Percentiles rank a stretch among this genome's conserved stretches.
These are phyloP conservation scores for Parastagonospora avenae DNA, from an alignment of 2,329 filamentous ascomycete species.

Conservation along the genomic window DNA sequence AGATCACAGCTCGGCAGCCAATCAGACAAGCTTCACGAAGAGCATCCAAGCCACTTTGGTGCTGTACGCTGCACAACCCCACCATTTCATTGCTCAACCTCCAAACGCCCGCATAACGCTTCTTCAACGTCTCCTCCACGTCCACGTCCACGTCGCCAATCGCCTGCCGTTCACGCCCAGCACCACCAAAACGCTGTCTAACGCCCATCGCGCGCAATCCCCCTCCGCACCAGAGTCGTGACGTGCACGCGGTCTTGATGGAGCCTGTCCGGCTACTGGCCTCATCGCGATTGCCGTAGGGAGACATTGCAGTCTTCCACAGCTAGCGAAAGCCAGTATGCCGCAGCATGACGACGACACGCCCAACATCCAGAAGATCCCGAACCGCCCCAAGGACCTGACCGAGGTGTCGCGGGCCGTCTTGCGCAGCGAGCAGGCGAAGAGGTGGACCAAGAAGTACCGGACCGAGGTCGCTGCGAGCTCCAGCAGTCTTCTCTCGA, in stretches of 20 bases:
- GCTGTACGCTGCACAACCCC: constrained; percentile 35
- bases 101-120: constrained; percentile 16
- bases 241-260: constrained; percentile 54
- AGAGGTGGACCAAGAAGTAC: constrained; percentile 73
- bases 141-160: constrained; percentile 4
- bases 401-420: constrained; percentile 40
- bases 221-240: constrained; percentile 19
- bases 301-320: constrained; percentile 61
- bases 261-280: constrained; percentile 59
- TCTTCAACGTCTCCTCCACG: neutral
- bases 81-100: constrained; percentile 42
- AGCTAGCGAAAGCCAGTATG: constrained; percentile 54
- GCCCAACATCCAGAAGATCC: constrained; percentile 28
- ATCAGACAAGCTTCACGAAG: constrained; percentile 17
- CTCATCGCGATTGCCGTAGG: constrained; percentile 65
- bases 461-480: constrained; percentile 81
- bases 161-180: constrained; percentile 29
- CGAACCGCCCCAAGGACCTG: constrained; percentile 47
- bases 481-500: constrained; percentile 77
- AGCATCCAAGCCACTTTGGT: constrained; percentile 25
- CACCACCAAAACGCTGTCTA: constrained; percentile 15
- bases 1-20: constrained; percentile 29
- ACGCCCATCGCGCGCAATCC: constrained; percentile 11
- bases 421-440: constrained; percentile 50
- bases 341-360: constrained; percentile 38